A percentile compares a stretch with the other conserved stretches of the same genome.
These are phyloP conservation scores for Plectosphaerella plurivora DNA, from an alignment of 2,329 filamentous ascomycete species.

Conservation along the genomic window DNA sequence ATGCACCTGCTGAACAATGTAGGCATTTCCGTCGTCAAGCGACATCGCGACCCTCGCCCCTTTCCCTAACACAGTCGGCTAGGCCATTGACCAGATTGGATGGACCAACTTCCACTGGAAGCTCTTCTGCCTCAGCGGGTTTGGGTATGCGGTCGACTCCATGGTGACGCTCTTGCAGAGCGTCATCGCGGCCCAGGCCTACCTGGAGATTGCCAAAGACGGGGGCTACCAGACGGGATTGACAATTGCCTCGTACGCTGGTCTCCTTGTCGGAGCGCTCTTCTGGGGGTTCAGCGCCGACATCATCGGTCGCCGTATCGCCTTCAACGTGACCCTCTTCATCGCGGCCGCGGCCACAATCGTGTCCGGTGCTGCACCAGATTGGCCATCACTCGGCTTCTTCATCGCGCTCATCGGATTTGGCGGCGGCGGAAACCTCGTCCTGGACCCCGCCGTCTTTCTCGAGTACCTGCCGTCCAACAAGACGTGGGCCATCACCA, in stretches of 20 bases:
- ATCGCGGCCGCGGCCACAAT: conserved; percentile 57
- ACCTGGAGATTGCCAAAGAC: conserved; percentile 32
- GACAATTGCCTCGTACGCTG: conserved; percentile 50
- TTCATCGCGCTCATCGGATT: conserved; percentile 59
- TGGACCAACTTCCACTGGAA: conserved; percentile 49
- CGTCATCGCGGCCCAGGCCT: conserved; percentile 52
- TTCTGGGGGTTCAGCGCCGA: conserved; percentile 64
- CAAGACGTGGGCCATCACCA: conserved; percentile 60
- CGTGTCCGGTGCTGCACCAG: conserved; percentile 58
- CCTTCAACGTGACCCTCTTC: conserved; percentile 60
- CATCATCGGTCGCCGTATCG: conserved; percentile 58
- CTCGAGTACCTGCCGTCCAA: conserved; percentile 42
- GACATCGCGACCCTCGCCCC: background rate
- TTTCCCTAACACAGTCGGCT: background rate
- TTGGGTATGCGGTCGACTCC: conserved; percentile 56
- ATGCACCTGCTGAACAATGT: conserved; percentile 68
- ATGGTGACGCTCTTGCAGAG: conserved; percentile 53
- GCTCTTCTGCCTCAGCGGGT: conserved; percentile 57
- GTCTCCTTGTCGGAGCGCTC: conserved; percentile 45
- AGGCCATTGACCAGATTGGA: conserved; percentile 44
- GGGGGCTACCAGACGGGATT: conserved; percentile 43
- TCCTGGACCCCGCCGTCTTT: conserved; percentile 54
- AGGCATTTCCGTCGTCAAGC: conserved; percentile 15
- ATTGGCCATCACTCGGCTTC: conserved; percentile 56
- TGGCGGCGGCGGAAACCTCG: conserved; percentile 60